Evolutionary conservation across 495 filamentous ascomycete species (phyloP).

Genomic region (Penicillium roqueforti): DNA sequence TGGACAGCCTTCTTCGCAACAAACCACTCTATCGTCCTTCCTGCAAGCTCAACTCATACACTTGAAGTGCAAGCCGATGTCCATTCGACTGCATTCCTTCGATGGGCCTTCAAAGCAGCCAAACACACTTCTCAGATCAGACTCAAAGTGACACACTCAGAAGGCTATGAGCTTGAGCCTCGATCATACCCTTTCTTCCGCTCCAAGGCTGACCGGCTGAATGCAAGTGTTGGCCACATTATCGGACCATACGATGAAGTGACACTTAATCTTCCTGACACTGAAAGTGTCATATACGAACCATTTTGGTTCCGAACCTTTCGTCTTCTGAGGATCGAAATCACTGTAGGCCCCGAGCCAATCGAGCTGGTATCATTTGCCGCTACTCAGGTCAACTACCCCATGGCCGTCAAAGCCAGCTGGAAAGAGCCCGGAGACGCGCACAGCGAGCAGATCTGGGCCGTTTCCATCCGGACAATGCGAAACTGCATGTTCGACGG

Average conservation of each 20-base stretch:
- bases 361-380: constrained; percentile 15
- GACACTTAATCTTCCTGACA: constrained; percentile 10
- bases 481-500: constrained; percentile 40
- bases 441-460: constrained; percentile 26
- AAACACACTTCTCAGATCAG: constrained; percentile 15
- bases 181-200: constrained; percentile 38
- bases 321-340: constrained; percentile 28
- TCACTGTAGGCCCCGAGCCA: constrained; percentile 20
- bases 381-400: constrained; percentile 32
- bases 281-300: constrained; percentile 20
- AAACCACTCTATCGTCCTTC: constrained; percentile 14
- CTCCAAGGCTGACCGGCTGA: constrained; percentile 31
- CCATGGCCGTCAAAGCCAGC: constrained; percentile 28
- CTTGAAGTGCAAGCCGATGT: constrained; percentile 35
- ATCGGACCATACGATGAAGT: constrained; percentile 35
- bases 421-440: constrained; percentile 18
- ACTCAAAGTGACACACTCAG: constrained; percentile 35
- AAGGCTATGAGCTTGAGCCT: constrained; percentile 40
- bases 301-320: constrained; percentile 44
- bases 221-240: constrained; percentile 28
- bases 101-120: constrained; percentile 27
- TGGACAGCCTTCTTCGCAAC: constrained; percentile 22
- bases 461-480: constrained; percentile 31
- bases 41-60: constrained; percentile 19
- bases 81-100: constrained; percentile 37